These are phyloP conservation scores for Calonectria pteridis DNA, from an alignment of 2,329 filamentous ascomycete species.

Conservation along the genomic window DNA sequence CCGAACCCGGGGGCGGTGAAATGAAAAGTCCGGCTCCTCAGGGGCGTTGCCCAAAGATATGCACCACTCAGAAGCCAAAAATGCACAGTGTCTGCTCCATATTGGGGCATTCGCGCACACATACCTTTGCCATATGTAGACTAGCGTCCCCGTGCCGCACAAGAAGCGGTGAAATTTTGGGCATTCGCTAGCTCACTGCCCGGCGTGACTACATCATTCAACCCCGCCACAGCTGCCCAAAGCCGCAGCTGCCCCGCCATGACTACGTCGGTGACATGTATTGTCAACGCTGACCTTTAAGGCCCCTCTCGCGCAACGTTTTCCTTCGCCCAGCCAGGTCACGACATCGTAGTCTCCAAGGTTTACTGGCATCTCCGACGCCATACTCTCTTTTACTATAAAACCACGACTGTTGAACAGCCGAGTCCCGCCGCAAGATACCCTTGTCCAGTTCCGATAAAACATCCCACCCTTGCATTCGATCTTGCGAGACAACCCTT, in stretches of 20 bases:
- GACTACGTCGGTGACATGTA: conserved; percentile 17
- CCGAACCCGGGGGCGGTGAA: conserved; percentile 48
- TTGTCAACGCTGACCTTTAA: conserved; percentile 24
- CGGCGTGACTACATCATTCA: conserved; percentile 41
- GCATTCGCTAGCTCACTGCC: neutral
- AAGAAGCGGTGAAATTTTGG: conserved; percentile 12
- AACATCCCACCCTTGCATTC: neutral
- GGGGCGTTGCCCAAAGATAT: conserved; percentile 21
- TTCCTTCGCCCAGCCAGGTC: neutral
- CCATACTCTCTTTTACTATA: neutral
- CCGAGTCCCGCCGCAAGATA: neutral
- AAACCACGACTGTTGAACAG: neutral
- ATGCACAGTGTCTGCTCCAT: neutral
- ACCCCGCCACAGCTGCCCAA: conserved; percentile 41
- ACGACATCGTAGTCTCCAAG: neutral
- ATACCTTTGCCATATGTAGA: neutral
- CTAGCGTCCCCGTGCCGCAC: neutral
- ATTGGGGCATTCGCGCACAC: neutral
- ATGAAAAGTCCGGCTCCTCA: conserved; percentile 47
- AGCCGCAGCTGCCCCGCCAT: conserved; percentile 38
- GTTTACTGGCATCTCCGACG: neutral
- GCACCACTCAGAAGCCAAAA: neutral
- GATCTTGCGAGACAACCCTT: neutral
- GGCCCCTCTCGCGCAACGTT: conserved; percentile 1
- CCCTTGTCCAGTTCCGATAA: neutral